Percentiles rank a stretch among this genome's conserved stretches.
Conservation (phyloP, 306 rosid genomes). For the Ceratonia siliqua region DNA sequence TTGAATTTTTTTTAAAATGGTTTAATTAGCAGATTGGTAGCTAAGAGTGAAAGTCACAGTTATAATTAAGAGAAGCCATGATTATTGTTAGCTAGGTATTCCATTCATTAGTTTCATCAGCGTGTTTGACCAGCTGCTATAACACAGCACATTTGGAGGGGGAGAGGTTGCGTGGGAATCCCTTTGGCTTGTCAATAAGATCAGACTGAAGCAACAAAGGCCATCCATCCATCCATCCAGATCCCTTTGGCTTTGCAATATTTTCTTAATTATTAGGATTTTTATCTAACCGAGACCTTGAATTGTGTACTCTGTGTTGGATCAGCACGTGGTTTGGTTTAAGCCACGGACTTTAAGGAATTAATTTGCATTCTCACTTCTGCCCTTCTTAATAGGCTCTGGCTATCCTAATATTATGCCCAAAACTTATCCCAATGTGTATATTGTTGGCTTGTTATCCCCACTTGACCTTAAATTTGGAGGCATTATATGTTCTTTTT, state of each 20-base stretch:
- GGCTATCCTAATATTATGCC: too few relatives aligned
- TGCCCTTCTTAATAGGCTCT: conserved; percentile 8
- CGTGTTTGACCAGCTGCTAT: conserved; percentile 73
- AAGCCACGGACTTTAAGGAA: conserved; percentile 63
- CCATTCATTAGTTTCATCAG: conserved; percentile 39
- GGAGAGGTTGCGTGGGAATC: conserved; percentile 72
- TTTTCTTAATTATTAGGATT: conserved; percentile 29
- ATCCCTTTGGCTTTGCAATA: neutral
- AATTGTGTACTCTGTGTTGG: conserved; percentile 60
- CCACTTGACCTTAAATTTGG: neutral
- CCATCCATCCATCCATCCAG: conserved; percentile 6
- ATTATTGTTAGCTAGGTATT: neutral
- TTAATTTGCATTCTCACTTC: conserved; percentile 32
- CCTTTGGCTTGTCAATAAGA: too few relatives aligned
- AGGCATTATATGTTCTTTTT: neutral
- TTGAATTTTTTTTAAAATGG: neutral
- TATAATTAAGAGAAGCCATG: neutral
- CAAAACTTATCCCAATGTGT: too few relatives aligned
- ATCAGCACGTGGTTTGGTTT: conserved; percentile 69
- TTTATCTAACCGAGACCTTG: conserved; percentile 62
- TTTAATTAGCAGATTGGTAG: conserved; percentile 4
- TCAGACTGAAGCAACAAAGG: conserved; percentile 37
- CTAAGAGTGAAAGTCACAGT: neutral
- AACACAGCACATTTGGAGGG: too few relatives aligned
- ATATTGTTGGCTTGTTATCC: too few relatives aligned